Conservation (phyloP, 495 filamentous ascomycete genomes). For the Massariosphaeria phaeospora region DNA sequence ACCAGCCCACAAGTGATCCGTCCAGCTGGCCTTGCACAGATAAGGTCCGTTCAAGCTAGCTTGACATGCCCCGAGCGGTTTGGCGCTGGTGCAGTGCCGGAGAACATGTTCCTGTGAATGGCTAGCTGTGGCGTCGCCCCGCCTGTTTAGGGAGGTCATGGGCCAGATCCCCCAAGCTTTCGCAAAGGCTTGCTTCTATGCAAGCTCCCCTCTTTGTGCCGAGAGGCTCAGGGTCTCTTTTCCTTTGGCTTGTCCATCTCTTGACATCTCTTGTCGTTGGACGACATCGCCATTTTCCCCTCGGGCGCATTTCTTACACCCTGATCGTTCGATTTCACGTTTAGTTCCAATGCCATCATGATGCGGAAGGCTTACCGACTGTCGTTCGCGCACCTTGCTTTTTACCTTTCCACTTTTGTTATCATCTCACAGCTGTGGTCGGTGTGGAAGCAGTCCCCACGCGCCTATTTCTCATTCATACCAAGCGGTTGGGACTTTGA, state of each 20-base stretch:
- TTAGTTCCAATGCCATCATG: conserved; percentile 7
- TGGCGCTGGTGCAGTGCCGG: not conserved
- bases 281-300: no score
- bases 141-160: not conserved
- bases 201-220: no score
- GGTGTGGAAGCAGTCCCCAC: conserved; percentile 6
- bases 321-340: not conserved
- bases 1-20: no score
- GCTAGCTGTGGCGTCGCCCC: not conserved
- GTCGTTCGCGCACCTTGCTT: conserved; percentile 7
- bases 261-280: no score
- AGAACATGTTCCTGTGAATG: not conserved
- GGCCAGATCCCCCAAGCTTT: not conserved
- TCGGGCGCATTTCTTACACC: not conserved
- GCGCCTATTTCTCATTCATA: not conserved
- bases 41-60: not conserved
- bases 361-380: conserved; percentile 11
- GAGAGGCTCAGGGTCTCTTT: not conserved
- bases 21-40: no score
- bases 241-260: not conserved
- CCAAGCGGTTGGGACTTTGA: conserved; percentile 14
- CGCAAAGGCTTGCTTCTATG: not conserved
- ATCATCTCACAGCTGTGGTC: conserved; percentile 10
- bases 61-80: not conserved
- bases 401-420: conserved; percentile 11